Base-by-base conservation (phyloP, 306 rosid species). In the Senna siamea region DNA sequence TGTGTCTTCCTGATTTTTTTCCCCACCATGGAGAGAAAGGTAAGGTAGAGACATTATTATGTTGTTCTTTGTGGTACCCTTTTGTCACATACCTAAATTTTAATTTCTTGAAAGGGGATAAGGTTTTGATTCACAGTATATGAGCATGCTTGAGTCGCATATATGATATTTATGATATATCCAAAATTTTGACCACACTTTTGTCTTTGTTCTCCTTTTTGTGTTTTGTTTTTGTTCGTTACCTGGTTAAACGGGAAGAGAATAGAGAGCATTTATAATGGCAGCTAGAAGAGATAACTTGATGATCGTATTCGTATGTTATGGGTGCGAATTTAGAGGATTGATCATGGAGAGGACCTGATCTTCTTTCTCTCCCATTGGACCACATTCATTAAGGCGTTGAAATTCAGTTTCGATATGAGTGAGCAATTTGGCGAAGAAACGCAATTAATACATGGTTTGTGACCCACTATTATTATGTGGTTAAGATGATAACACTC, bases 1-100 rank as follows among this genome's bases (percentile, higher is more conserved):
- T 61, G 40, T 76, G 82, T 79, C 87, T 73, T 75, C 74, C 66
- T 61, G 77, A 78, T 63, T 64, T 56, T 68, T 50, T 23, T 75
- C 68, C 67, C 26, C 55, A 53, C 41, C 32, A 63, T 10, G 37
- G 9, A 26, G 48, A 18, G 47, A 67, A 82, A 74, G 70, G 47
- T n/a, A 38, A 72, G 82, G 82, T 10, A 20, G 52, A 30, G 34
- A 22, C 67, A 69, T 74, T 22, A 82, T 63, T 74, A 43, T 74
- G 77, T 78, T 74, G 12, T 69, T 30, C 70, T 69, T 53, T 71
- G 82, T 55, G 68, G 53, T 54, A 17, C 54, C 60, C 74, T 74
- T 78, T 69, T 78, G 80, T 83, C 73, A 63, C 73, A 47, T 59
- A 18, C 76, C 40, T 50, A 12, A n/a, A 43, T 67, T 64, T 62